Percentiles rank a stretch among this genome's conserved stretches.
Evolutionary conservation across 352 stramenopile genomes (phyloP).

Genomic region (Halophytophthora polymorphica): DNA sequence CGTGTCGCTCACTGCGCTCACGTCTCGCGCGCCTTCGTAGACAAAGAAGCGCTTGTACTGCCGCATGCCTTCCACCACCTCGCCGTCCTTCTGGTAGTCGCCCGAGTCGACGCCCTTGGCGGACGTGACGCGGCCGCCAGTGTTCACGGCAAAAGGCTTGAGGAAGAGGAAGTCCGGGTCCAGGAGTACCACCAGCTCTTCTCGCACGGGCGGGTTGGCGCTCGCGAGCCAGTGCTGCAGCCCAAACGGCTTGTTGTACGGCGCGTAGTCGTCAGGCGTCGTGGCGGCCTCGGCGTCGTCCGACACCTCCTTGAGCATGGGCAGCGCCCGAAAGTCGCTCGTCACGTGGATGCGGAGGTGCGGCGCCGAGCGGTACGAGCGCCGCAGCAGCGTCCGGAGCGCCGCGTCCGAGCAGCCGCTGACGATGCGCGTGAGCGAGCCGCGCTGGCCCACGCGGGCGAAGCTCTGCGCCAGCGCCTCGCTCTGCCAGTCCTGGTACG

Average conservation of each 20-base stretch:
- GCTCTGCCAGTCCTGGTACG: conserved; percentile 70
- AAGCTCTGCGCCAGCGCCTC: conserved; percentile 70
- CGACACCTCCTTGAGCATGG: conserved; percentile 22
- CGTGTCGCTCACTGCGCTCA: conserved; percentile 32
- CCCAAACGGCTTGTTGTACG: conserved; percentile 74
- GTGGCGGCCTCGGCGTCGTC: conserved; percentile 19
- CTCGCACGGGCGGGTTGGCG: conserved; percentile 55
- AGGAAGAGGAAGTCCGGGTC: conserved; percentile 78
- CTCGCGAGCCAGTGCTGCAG: conserved; percentile 66
- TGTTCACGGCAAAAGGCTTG: conserved; percentile 57
- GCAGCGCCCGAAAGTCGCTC: conserved; percentile 42
- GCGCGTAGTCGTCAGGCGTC: conserved; percentile 40
- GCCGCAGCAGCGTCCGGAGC: conserved; percentile 36
- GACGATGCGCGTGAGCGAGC: conserved; percentile 66
- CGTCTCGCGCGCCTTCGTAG: conserved; percentile 49
- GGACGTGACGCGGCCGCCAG: conserved; percentile 47
- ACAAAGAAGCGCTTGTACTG: conserved; percentile 85
- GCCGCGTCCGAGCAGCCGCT: conserved; percentile 52
- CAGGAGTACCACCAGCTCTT: conserved; percentile 62
- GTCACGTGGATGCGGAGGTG: conserved; percentile 58
- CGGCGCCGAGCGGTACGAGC: conserved; percentile 28
- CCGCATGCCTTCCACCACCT: conserved; percentile 71
- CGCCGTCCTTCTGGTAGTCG: conserved; percentile 48
- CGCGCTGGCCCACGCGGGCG: conserved; percentile 47
- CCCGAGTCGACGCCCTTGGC: conserved; percentile 52